Percentiles rank a stretch among this genome's conserved stretches.
Conservation (phyloP, 2,329 filamentous ascomycete species). For the Nectriaceae sp. region DNA sequence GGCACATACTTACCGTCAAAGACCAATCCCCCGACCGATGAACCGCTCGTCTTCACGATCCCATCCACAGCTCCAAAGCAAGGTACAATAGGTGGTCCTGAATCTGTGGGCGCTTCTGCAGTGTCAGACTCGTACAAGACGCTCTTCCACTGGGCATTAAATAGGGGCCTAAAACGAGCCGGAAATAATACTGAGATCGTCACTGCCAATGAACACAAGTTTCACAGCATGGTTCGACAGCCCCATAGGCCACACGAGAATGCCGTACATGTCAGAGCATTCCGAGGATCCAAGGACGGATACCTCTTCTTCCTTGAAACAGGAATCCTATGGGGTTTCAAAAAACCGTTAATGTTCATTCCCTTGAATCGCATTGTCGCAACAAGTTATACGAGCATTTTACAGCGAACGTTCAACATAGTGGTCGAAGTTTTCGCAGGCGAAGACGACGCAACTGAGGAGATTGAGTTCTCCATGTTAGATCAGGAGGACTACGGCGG, state of each 20-base stretch:
- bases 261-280: slow-evolving; percentile 66
- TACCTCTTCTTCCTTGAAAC: slow-evolving; percentile 67
- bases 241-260: slow-evolving; percentile 61
- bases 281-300: slow-evolving; percentile 69
- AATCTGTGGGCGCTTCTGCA: slow-evolving; percentile 49
- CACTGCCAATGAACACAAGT: slow-evolving; percentile 55
- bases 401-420: slow-evolving; percentile 70
- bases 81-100: slow-evolving; percentile 54
- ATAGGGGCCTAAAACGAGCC: slow-evolving; percentile 50
- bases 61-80: slow-evolving; percentile 61
- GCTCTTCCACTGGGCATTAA: slow-evolving; percentile 63
- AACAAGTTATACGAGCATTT: slow-evolving; percentile 67
- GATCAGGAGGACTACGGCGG: slow-evolving; percentile 68
- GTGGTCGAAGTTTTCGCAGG: slow-evolving; percentile 59
- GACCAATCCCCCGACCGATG: slow-evolving; percentile 43
- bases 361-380: slow-evolving; percentile 61
- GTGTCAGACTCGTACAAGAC: slow-evolving; percentile 61
- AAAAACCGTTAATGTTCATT: slow-evolving; percentile 68
- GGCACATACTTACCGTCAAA: slow-evolving; percentile 55
- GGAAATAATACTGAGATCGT: slow-evolving; percentile 52
- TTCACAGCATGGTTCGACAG: slow-evolving; percentile 58
- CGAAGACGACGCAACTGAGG: slow-evolving; percentile 53
- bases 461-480: slow-evolving; percentile 69
- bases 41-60: slow-evolving; percentile 67
- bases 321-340: slow-evolving; percentile 70